Evolutionary conservation across 495 filamentous ascomycete species (phyloP).

Genomic region (Filosporella fistucella): DNA sequence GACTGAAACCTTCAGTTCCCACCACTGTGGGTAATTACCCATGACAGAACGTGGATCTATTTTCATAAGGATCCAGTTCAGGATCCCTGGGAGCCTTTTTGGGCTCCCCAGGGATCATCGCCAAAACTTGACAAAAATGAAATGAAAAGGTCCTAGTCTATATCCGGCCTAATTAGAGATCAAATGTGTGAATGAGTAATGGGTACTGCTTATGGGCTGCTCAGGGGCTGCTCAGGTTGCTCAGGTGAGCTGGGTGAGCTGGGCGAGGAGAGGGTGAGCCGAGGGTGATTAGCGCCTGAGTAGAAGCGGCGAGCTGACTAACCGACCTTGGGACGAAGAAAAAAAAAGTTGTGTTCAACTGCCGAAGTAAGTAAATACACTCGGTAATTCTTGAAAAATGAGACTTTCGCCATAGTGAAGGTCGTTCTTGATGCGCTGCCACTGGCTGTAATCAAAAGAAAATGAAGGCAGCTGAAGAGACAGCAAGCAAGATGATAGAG

Average conservation of each 20-base stretch:
- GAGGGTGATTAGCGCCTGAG: constrained; percentile 15
- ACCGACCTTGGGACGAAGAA: constrained; percentile 19
- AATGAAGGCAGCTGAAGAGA: too few relatives aligned
- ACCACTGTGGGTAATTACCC: constrained; percentile 5
- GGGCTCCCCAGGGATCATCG: constrained; percentile 11
- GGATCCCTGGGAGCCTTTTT: constrained; percentile 18
- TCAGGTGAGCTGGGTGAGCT: constrained; percentile 3
- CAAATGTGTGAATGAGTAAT: constrained; percentile 3
- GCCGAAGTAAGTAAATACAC: constrained; percentile 48
- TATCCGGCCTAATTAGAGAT: constrained; percentile 3
- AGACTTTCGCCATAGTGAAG: background rate
- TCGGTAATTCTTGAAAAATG: constrained; percentile 42
- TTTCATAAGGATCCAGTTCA: constrained; percentile 17
- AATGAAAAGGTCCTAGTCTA: constrained; percentile 11
- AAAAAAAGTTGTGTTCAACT: constrained; percentile 19
- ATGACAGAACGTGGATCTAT: constrained; percentile 16
- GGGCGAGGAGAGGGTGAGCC: constrained; percentile 10
- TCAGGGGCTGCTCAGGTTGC: constrained; percentile 13
- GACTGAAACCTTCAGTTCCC: constrained; percentile 9
- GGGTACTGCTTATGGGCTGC: constrained; percentile 11
- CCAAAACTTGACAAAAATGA: constrained; percentile 15
- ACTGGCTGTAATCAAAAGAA: too few relatives aligned
- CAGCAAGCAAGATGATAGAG: too few relatives aligned
- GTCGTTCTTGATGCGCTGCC: too few relatives aligned
- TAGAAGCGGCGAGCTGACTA: constrained; percentile 14